A percentile compares a stretch with the other conserved stretches of the same genome.
Evolutionary conservation across 1,284 basidiomycete genomes (phyloP).

Genomic region (Ustilago trichophora): DNA sequence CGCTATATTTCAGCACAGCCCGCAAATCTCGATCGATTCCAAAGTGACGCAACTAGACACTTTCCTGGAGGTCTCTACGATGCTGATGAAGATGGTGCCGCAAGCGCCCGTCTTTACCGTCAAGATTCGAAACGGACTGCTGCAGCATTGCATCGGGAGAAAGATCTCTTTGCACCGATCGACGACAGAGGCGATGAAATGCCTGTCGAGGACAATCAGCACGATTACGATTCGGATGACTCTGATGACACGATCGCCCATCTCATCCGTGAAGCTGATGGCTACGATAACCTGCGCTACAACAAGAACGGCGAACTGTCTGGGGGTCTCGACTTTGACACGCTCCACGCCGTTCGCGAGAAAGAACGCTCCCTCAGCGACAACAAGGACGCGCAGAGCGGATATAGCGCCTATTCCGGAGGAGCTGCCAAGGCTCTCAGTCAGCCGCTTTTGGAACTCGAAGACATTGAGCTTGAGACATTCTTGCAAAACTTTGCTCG

Average conservation of each 20-base stretch:
- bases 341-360: conserved; percentile 23
- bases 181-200: conserved; percentile 1
- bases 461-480: conserved; percentile 62
- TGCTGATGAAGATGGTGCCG: too few relatives aligned
- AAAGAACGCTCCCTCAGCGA: conserved; percentile 15
- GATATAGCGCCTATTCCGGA: conserved; percentile 42
- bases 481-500: conserved; percentile 62
- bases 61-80: conserved; percentile 41
- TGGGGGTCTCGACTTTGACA: conserved; percentile 28
- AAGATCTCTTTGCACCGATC: conserved; percentile 1
- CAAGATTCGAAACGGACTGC: neutral
- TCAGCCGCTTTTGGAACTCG: conserved; percentile 61
- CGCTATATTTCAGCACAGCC: conserved; percentile 12
- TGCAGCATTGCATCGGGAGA: neutral
- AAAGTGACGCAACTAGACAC: conserved; percentile 19
- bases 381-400: conserved; percentile 19
- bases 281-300: conserved; percentile 36
- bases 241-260: conserved; percentile 43
- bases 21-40: neutral
- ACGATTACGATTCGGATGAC: conserved; percentile 33
- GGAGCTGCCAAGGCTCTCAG: conserved; percentile 50
- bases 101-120: neutral
- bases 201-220: conserved; percentile 1
- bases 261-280: conserved; percentile 35
- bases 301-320: conserved; percentile 19